Percentiles rank a stretch among this genome's conserved stretches.
phyloP scores from a whole-genome alignment of 306 rosid genomes.

The Mimosa bimucronata region DNA sequence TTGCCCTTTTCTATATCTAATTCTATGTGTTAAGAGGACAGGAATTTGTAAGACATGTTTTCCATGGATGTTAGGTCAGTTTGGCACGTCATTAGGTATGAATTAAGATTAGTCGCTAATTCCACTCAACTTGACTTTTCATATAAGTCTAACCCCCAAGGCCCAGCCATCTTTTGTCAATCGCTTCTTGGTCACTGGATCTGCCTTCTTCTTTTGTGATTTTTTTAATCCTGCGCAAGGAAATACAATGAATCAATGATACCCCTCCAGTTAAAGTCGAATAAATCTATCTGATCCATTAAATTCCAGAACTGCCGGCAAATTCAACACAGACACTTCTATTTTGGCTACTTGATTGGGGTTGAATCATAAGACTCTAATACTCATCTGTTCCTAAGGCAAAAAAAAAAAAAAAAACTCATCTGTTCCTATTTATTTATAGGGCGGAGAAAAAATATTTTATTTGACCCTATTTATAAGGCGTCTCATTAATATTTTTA shows the following conservation, averaged over 20 bases:
- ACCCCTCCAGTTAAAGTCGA: neutral
- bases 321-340: neutral
- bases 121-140: constrained; percentile 44
- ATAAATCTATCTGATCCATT: neutral
- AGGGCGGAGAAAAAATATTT: no score
- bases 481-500: no score
- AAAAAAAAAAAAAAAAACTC: no score
- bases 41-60: neutral
- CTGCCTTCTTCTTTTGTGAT: neutral
- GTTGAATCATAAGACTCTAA: no score
- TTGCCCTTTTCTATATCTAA: neutral
- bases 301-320: neutral
- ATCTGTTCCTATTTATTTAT: no score
- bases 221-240: neutral
- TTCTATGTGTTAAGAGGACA: neutral
- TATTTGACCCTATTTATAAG: no score
- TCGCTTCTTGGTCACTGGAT: neutral
- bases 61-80: constrained; percentile 39
- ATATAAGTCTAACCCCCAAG: constrained; percentile 23
- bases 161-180: constrained; percentile 3
- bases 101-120: constrained; percentile 31
- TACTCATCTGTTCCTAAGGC: no score
- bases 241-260: neutral
- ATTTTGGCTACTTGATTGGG: neutral
- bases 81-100: constrained; percentile 44